Evolutionary conservation across 176 grass and related monocot genomes (phyloP).

Genomic region (Dactylis glomerata): DNA sequence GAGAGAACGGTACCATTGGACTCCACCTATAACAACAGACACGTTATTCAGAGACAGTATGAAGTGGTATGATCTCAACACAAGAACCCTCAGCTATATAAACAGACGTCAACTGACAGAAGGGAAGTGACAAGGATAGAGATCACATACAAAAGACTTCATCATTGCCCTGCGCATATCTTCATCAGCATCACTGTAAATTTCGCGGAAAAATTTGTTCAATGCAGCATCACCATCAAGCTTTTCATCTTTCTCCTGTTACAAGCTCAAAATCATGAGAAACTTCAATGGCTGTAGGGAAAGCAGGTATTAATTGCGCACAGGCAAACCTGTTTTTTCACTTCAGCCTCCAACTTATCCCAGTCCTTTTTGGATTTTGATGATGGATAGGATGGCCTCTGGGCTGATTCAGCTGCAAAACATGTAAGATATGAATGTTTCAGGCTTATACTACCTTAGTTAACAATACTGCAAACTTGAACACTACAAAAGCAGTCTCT

Average conservation of each 20-base stretch:
- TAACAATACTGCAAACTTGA: not conserved
- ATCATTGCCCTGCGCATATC: conserved; percentile 81
- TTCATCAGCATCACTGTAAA: conserved; percentile 78
- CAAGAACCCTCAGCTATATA: not conserved
- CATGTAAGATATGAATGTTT: conserved; percentile 3
- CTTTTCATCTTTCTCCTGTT: conserved; percentile 86
- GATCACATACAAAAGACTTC: conserved; percentile 73
- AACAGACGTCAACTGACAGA: not conserved
- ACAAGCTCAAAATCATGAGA: conserved; percentile 4
- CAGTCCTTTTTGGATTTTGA: conserved; percentile 81
- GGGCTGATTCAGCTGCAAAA: conserved; percentile 38
- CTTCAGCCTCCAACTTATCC: conserved; percentile 83
- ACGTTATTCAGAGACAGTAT: not conserved
- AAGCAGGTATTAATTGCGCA: not conserved
- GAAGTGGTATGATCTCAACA: not conserved
- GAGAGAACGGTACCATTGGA: conserved; percentile 90
- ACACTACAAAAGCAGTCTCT: not conserved
- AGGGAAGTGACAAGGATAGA: not conserved
- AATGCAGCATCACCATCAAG: conserved; percentile 86
- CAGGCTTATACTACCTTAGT: not conserved
- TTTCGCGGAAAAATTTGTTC: conserved; percentile 76
- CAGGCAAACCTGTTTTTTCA: conserved; percentile 66
- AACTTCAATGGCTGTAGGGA: not conserved
- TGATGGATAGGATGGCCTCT: conserved; percentile 68
- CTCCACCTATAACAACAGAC: conserved; percentile 55